Evolutionary conservation across 176 grass and related monocot genomes (phyloP), one percentile per base, ranked within the genome.

Genomic region (Pharus latifolius): DNA sequence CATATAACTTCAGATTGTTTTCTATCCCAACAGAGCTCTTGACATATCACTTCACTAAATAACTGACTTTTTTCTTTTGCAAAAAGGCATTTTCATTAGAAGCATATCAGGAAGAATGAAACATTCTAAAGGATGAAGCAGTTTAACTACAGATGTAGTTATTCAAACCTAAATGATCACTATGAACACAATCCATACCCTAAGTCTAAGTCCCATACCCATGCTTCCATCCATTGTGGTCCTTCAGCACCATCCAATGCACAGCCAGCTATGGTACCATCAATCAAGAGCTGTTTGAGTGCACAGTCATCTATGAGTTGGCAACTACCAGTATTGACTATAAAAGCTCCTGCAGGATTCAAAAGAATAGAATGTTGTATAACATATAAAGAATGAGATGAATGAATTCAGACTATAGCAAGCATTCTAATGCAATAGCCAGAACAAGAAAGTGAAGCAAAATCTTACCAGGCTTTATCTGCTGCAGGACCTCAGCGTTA

Each of bases 151-250:
- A 81, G 31, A 73, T 58, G 37, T 30, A 69, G 18, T 49, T 67
- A 76, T 58, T 34, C 65, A 0, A 10, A 15, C 47, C 22, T 45
- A 55, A 77, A 56, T 72, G 42, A 80, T 4, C 66, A 69, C 62
- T 31, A 59, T 55, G 46, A 46, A 33, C 7, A 74, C 19, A 42
- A 54, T 58, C 67, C 54, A 63, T 75, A 81, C 15, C 46, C 12
- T 79, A 57, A 69, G 18, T 63, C 50, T 64, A 76, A 74, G 64
- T 69, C 62, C 56, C 82, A 30, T 98, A 93, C 95, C 95, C 95
- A 99, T 52, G 95, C 95, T 80, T 99, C 95, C 95, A 99, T 99
- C 95, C 95, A 99, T 73, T 99, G 95, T 49, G 89, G 90, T 23
- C 95, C 95, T 88, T 93, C 90, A 79, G 79, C 95, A 28, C 90